Conservation (phyloP, 2,329 filamentous ascomycete species). For the Phialophora tarda region DNA sequence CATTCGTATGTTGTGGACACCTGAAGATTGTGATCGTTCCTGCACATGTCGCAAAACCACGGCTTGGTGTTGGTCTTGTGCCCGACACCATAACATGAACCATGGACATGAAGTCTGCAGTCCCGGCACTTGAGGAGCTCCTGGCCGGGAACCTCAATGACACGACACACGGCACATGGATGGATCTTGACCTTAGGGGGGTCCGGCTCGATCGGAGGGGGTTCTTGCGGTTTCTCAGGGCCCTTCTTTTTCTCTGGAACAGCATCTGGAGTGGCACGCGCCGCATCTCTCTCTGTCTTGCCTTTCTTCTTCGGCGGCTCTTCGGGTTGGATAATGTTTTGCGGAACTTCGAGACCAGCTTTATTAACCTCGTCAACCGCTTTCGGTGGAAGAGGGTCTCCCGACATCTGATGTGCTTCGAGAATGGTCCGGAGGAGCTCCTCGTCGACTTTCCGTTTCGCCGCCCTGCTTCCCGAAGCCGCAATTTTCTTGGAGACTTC, state of each 20-base stretch:
- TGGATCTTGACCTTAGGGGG: constrained; percentile 77
- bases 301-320: constrained; percentile 67
- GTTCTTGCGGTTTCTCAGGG: constrained; percentile 61
- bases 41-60: constrained; percentile 96
- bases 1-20: constrained; percentile 96
- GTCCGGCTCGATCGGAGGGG: constrained; percentile 72
- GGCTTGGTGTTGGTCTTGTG: constrained; percentile 67
- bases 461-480: constrained; percentile 77
- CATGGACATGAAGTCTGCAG: constrained; percentile 89
- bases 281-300: constrained; percentile 60
- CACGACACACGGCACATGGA: constrained; percentile 83
- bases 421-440: constrained; percentile 66
- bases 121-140: constrained; percentile 80
- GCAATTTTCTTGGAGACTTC: constrained; percentile 88
- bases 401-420: constrained; percentile 51
- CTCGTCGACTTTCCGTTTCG: constrained; percentile 89
- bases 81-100: constrained; percentile 83
- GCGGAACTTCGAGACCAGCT: constrained; percentile 50
- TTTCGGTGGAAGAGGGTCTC: constrained; percentile 51
- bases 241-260: constrained; percentile 64
- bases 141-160: constrained; percentile 73
- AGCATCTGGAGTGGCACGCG: constrained; percentile 51
- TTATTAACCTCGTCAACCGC: constrained; percentile 53
- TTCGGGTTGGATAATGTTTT: constrained; percentile 40
- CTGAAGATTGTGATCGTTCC: constrained; percentile 88